Base-by-base conservation (phyloP, 352 stramenopile species). In the Phytophthora pseudosyringae region DNA sequence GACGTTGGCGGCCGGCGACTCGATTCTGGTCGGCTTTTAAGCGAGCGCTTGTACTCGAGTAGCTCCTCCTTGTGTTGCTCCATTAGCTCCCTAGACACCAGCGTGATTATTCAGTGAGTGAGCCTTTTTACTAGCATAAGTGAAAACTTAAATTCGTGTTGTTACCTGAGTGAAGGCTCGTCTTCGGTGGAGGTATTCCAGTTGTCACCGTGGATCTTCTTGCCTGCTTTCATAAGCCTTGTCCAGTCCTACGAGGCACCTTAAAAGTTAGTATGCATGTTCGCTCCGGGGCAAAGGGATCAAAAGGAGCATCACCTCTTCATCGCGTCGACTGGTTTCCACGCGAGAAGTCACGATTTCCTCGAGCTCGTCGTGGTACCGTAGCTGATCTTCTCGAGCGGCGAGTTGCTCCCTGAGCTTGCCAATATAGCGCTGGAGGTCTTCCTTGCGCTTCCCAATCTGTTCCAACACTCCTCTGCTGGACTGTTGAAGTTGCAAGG, bases 11-110 rank as follows among this genome's bases (percentile, higher is more conserved):
- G 28, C 21, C n/a, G 41, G 13, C 56, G 64, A 58, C 16, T 69
- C 21, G 28, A 69, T 21, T 32, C 51, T 25, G 38, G 54, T 25
- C 31, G 47, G 39, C 57, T 69, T 26, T 59, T 46, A 7, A 70
- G 62, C 12, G 53, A 73, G 1, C 65, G 65, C 53, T 89, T 90
- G 48, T 83, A 78, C 33, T 84, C 80, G 0, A 91, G 68, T 15
- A 94, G 65, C 48, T 94, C 82, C 3, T 90, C 76, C 38, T 91
- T 92, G 62, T 90, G 78, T 5, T 81, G 43, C 57, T 90, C 80
- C 78, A 91, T 91, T 8, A 89, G 63, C 32, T 89, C 80, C 46
- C 76, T 88, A 62, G 7, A 7, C 3, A 26, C 26, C 40, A 60
- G 7, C 29, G 13, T 35, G 21, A 21, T 15, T 16, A 44, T 5